Evolutionary conservation across 371 early-diverging fungal genomes (phyloP).

Genomic region (Chytridium lagenaria): DNA sequence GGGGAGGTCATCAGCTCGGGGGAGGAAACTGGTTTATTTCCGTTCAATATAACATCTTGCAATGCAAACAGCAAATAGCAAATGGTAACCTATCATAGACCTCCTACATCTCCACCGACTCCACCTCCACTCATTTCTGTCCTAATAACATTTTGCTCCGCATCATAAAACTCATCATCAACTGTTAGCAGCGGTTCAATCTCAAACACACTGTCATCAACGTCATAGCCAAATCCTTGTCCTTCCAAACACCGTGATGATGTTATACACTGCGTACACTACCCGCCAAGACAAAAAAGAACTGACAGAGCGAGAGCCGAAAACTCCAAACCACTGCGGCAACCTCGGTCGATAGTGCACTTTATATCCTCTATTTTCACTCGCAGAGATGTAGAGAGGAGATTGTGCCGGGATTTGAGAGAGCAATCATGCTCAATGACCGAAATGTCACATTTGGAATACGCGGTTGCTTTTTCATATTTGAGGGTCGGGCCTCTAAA

Average conservation of each 20-base stretch:
- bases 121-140: not conserved
- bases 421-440: not conserved
- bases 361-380: not conserved
- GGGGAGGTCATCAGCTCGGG: too few species aligned
- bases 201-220: not conserved
- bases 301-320: not conserved
- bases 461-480: not conserved
- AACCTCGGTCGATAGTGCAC: not conserved
- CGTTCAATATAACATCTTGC: too few species aligned
- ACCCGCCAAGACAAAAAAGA: not conserved
- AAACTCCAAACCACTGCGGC: conserved; percentile 12
- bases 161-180: conserved; percentile 11
- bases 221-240: not conserved
- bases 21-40: too few species aligned
- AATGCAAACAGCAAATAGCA: not conserved
- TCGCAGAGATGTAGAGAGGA: too few species aligned
- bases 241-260: not conserved
- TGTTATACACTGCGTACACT: not conserved
- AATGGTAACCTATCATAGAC: not conserved
- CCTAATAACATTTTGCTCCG: not conserved
- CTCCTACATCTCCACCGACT: not conserved
- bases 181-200: conserved; percentile 4
- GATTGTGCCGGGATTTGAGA: not conserved
- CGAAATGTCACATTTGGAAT: not conserved
- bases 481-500: not conserved